Evolutionary conservation across 1,284 basidiomycete species (phyloP), one percentile per base, ranked within the genome.

Genomic region (Puccinia coronata): DNA sequence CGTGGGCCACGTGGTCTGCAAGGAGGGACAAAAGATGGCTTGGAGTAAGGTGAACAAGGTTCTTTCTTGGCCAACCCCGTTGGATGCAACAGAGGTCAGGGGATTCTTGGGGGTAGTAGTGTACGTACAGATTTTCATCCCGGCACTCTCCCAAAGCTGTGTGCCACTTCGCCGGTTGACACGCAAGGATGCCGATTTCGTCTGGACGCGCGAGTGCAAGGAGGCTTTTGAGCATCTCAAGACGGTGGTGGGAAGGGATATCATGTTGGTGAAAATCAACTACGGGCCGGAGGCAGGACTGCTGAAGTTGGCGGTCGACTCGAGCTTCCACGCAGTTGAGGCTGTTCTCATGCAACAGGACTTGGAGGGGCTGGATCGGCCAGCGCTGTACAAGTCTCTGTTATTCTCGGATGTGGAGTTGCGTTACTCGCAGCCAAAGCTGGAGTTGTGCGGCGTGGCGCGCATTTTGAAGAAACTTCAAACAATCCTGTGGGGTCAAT

Each of bases 111-210:
- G 67, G 0, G 28, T 70, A 0, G 16, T 14, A 55, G 61, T 70
- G 0, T 79, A 79, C 55, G 43, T 79, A 0, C 53, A 25, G 5
- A 79, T 79, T 20, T 79, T 70, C 18, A 79, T 79, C 39, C 6
- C 31, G 43, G 8, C 39, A 8, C 31, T 65, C 9, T 79, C 76
- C 16, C 4, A 12, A 28, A 36, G 65, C 16, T 12, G 14, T 3
- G 0, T 23, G 20, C 53, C 73, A 8, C 20, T 75, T 4, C 36
- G 53, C 0, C 5, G n/a, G 4, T 41, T 76, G 18, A 63, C 74
- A 28, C 20, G 57, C 8, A 47, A 76, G 5, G 73, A 75, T 47
- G 4, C 20, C 0, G 34, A 14, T 8, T 71, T 34, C 36, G 2
- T 23, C 1, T 71, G 69, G 69, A 51, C 25, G 16, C 18, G 18